Evolutionary conservation across 106 monocot genomes (phyloP).

Genomic region (Allium fistulosum): DNA sequence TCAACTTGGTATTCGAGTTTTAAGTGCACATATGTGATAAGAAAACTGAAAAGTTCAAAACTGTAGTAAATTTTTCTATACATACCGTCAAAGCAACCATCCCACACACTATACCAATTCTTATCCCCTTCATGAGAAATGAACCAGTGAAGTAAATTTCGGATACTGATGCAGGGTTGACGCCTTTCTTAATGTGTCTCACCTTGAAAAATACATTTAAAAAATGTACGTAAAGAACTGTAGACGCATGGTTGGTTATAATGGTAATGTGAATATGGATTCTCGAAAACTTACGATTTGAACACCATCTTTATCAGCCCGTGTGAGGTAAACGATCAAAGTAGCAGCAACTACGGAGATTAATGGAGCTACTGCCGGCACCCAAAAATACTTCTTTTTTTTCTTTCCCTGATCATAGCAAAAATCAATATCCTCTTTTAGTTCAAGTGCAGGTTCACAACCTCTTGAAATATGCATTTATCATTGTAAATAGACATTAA

Average conservation of each 20-base stretch:
- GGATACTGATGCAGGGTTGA: slow-evolving; percentile 69
- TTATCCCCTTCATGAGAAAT: slow-evolving; percentile 44
- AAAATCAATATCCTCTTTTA: neutral
- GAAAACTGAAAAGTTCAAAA: too few species aligned
- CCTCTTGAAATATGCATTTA: too few species aligned
- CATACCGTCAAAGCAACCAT: slow-evolving; percentile 74
- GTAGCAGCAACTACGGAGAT: slow-evolving; percentile 66
- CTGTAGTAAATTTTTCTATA: neutral
- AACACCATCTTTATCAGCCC: slow-evolving; percentile 59
- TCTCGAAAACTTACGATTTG: slow-evolving; percentile 44
- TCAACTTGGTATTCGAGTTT: too few species aligned
- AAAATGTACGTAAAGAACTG: too few species aligned
- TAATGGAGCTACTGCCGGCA: slow-evolving; percentile 68
- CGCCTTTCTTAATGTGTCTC: slow-evolving; percentile 40
- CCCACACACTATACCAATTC: slow-evolving; percentile 59
- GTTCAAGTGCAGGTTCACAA: too few species aligned
- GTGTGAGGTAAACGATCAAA: slow-evolving; percentile 57
- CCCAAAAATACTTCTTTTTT: slow-evolving; percentile 72
- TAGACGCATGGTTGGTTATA: too few species aligned
- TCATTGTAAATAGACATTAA: too few species aligned
- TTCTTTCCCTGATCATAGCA: slow-evolving; percentile 49
- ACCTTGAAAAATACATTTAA: slow-evolving; percentile 26
- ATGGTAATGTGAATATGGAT: too few species aligned
- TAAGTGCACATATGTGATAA: too few species aligned
- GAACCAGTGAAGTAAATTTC: slow-evolving; percentile 58